Base-by-base conservation (phyloP, 352 stramenopile species). In the Globisporangium barbulae region DNA sequence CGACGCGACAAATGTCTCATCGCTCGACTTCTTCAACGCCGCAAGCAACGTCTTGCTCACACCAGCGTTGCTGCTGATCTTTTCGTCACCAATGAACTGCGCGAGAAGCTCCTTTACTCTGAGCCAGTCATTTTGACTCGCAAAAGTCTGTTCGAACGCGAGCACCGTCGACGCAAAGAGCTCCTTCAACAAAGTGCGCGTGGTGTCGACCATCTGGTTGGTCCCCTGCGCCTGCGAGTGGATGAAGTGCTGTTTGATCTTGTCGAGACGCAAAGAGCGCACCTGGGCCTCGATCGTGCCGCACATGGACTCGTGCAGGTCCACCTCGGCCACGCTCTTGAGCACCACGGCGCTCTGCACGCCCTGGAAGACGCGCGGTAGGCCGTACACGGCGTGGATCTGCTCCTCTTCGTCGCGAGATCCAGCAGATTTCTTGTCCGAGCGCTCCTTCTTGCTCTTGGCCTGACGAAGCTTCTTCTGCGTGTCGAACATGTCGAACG, bases 401-500 rank as follows among this genome's bases (percentile, higher is more conserved):
- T 86, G 77, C 19, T 88, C 79, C 30, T 72, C 69, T 54, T 81
- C 74, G n/a, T 87, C 72, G 25, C 55, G 73, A 15, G 61, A 63
- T 3, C 42, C 17, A 12, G 53, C 31, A 10, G 64, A 39, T 48
- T 45, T 50, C 53, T 59, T 63, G 5, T 19, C 22, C 0, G 33
- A 17, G 15, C 15, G 15, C 6, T 22, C 42, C 42, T 48, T 48
- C 19, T 71, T 76, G 49, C 67, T 78, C 7, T 70, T 57, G 0
- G 63, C 44, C 59, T 80, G 75, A 1, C 70, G 79, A 8, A 88
- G 67, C 59, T 88, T 91, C 45, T 74, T 75, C 61, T 86, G 72
- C 30, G 81, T 89, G 42, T 92, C 81, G 52, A 89, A 94, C 49
- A 89, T 78, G 53, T 90, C 81, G 8, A 89, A 67, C 21, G 81